A percentile compares a stretch with the other conserved stretches of the same genome.
phyloP scores from a whole-genome alignment of 441 rosid species.

The Populus tomentosa region DNA sequence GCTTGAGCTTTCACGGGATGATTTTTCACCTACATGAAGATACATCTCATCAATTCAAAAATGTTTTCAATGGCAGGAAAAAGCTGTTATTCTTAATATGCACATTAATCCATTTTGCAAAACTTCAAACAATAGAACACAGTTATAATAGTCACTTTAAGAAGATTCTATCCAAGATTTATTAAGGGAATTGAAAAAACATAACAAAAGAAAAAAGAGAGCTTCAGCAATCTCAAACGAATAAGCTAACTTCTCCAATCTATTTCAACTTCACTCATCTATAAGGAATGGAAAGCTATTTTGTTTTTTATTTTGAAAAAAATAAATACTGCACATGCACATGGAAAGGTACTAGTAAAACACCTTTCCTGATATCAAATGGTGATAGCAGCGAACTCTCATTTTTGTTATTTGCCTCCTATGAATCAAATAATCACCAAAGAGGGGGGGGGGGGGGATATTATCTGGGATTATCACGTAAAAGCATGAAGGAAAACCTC shows the following conservation, averaged over 20 bases:
- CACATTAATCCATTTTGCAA: background rate
- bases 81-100: background rate
- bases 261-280: background rate
- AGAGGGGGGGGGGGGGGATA: no score
- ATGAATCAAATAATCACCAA: no score
- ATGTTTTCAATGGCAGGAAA: background rate
- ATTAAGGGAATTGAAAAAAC: background rate
- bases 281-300: background rate
- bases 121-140: background rate
- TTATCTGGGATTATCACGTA: no score
- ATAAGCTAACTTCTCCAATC: background rate
- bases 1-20: conserved; percentile 92
- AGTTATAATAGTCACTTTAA: background rate
- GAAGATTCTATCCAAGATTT: background rate
- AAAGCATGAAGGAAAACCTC: no score
- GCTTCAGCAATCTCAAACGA: background rate
- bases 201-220: background rate
- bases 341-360: no score
- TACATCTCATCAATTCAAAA: background rate
- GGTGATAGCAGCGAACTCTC: no score
- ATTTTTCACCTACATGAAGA: conserved; percentile 58
- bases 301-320: no score
- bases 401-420: no score
- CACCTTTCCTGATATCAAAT: no score
- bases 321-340: no score